Conservation (phyloP, 140 eudicot genomes). For the Flaveria floridana region DNA sequence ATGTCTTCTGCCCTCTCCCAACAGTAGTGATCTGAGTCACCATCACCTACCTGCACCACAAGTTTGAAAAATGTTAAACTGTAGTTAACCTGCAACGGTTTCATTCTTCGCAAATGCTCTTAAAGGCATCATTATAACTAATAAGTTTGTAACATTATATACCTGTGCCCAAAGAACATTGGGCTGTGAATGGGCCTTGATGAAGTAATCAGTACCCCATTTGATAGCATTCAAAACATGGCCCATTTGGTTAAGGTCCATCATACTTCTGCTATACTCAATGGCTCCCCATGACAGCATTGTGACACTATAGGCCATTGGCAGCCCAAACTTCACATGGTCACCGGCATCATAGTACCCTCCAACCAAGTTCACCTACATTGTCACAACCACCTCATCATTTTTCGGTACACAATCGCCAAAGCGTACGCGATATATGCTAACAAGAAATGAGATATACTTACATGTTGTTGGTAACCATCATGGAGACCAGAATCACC, state of each 20-base stretch:
- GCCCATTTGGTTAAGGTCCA: slow-evolving; percentile 56
- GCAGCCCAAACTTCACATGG: slow-evolving; percentile 91
- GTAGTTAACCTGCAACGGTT: not conserved
- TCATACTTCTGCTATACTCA: slow-evolving; percentile 51
- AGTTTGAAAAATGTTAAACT: slow-evolving; percentile 2
- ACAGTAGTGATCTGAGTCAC: slow-evolving; percentile 85
- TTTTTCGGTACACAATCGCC: not conserved
- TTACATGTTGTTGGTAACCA: slow-evolving; percentile 73
- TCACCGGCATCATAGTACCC: slow-evolving; percentile 99
- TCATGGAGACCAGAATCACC: slow-evolving; percentile 75
- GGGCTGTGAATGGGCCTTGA: slow-evolving; percentile 80
- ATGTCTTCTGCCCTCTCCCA: slow-evolving; percentile 96
- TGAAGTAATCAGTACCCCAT: slow-evolving; percentile 97
- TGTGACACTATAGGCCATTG: slow-evolving; percentile 82
- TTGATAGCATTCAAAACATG: slow-evolving; percentile 70
- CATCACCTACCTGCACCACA: slow-evolving; percentile 76
- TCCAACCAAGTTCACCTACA: slow-evolving; percentile 93
- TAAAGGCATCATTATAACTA: no score
- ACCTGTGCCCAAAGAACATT: slow-evolving; percentile 96
- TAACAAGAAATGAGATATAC: slow-evolving; percentile 3
- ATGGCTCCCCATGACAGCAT: slow-evolving; percentile 78
- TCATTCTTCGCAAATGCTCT: no score
- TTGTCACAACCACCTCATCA: not conserved
- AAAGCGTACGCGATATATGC: not conserved
- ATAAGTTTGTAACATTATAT: not conserved